These are phyloP conservation scores for Iris macrosiphon DNA, from an alignment of 106 monocot genomes.

Conservation along the genomic window DNA sequence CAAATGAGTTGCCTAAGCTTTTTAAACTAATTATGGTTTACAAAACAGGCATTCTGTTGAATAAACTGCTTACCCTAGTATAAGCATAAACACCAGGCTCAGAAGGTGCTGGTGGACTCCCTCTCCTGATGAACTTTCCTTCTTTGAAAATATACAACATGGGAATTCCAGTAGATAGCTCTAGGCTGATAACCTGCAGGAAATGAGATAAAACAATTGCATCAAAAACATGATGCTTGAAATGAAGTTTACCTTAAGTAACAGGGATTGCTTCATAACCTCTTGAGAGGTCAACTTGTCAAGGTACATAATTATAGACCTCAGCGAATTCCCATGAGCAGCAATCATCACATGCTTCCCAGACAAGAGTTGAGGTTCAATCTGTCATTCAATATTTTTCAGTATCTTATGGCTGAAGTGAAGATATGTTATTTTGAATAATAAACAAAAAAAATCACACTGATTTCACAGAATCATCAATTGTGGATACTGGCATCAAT, in stretches of 20 bases:
- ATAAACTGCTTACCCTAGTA: slow-evolving; percentile 51
- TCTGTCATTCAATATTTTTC: slow-evolving; percentile 28
- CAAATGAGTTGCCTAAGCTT: too few species aligned
- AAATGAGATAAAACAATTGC: background rate
- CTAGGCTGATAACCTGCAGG: slow-evolving; percentile 79
- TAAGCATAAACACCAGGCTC: slow-evolving; percentile 95
- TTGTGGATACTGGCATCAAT: background rate
- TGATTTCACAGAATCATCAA: too few species aligned
- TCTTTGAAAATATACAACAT: slow-evolving; percentile 97
- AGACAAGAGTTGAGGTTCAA: slow-evolving; percentile 66
- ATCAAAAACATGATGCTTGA: background rate
- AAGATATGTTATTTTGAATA: background rate
- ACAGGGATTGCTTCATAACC: slow-evolving; percentile 25
- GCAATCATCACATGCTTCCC: slow-evolving; percentile 96
- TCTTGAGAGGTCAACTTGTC: slow-evolving; percentile 90
- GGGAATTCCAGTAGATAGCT: slow-evolving; percentile 90
- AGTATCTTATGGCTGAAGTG: slow-evolving; percentile 3
- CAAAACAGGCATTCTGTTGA: background rate
- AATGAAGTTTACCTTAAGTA: background rate
- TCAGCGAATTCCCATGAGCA: slow-evolving; percentile 92
- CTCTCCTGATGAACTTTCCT: slow-evolving; percentile 85
- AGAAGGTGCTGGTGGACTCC: slow-evolving; percentile 77
- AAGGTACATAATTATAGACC: slow-evolving; percentile 97
- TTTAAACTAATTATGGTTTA: too few species aligned
- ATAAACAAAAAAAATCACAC: too few species aligned